A percentile compares a stretch with the other conserved stretches of the same genome.
These are phyloP conservation scores for Fusarium irregulare DNA, from an alignment of 2,329 filamentous ascomycete species.

Conservation along the genomic window DNA sequence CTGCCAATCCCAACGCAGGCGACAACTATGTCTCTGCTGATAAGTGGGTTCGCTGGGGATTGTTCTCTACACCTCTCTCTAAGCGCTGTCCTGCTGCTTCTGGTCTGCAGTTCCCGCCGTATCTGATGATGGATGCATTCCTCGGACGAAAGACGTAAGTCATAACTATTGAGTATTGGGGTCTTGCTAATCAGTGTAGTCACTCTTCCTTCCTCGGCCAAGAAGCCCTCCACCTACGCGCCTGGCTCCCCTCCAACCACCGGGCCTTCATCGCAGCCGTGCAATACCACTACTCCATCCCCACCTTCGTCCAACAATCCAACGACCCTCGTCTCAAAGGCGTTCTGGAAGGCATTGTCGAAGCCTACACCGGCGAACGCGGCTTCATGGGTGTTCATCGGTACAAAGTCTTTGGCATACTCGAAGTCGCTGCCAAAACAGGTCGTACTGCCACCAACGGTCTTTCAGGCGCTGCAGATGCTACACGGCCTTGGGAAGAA, in stretches of 20 bases:
- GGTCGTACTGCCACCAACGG: slow-evolving; percentile 65
- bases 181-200: slow-evolving; percentile 47
- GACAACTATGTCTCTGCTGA: slow-evolving; percentile 62
- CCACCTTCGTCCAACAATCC: slow-evolving; percentile 63
- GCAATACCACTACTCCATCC: slow-evolving; percentile 65
- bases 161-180: too few relatives aligned
- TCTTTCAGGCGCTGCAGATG: slow-evolving; percentile 58
- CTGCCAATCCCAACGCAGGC: slow-evolving; percentile 62
- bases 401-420: slow-evolving; percentile 68
- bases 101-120: slow-evolving; percentile 64
- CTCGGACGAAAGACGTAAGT: slow-evolving; percentile 58
- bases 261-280: slow-evolving; percentile 66
- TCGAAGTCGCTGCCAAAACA: slow-evolving; percentile 65
- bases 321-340: slow-evolving; percentile 63
- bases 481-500: slow-evolving; percentile 39
- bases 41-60: slow-evolving; percentile 63
- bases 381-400: slow-evolving; percentile 67
- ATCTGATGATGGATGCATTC: slow-evolving; percentile 66
- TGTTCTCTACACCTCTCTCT: slow-evolving; percentile 63
- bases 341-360: slow-evolving; percentile 65
- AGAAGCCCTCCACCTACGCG: slow-evolving; percentile 64
- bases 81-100: slow-evolving; percentile 63
- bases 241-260: slow-evolving; percentile 65
- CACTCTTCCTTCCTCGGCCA: slow-evolving; percentile 60
- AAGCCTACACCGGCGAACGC: slow-evolving; percentile 65